Evolutionary conservation across 352 stramenopile species (phyloP), one percentile per base, ranked within the genome.

Genomic region (Blastocystis sp.): DNA sequence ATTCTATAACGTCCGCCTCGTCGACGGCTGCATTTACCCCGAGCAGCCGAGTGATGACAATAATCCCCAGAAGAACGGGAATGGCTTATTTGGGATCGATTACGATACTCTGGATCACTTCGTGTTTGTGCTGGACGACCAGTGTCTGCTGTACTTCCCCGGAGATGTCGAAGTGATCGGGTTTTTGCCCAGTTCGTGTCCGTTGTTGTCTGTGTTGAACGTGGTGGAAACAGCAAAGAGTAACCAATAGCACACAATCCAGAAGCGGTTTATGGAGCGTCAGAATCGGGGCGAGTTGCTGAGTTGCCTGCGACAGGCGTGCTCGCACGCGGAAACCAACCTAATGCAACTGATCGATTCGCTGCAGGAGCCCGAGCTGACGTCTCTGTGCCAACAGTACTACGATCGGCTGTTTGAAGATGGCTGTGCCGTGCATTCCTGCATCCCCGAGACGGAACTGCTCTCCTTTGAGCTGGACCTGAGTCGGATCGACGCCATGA

Each of bases 41-140:
- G 71, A 81, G 71, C 71, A 42, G 71, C 19, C 63, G n/a, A 11
- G 19, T 1, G 42, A 54, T 0, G 52, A 21, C 7, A 64, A 48
- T 6, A 38, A 24, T 10, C 19, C 24, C 3, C 14, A 66, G 0
- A 64, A 52, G 7, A 59, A 45, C 57, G 48, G 48, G 4, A 64
- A 68, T 43, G 71, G 71, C n/a, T 42, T 81, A 3, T 81, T 81
- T 21, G 52, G 52, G 10, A 48, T 81, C 1, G 45, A 81, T 38
- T 81, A 81, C 71, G 59, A 63, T 19, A 43, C 45, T 42, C 43
- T 81, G 10, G 71, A 66, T 2, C 71, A 61, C 10, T 59, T 64
- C 21, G 43, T 81, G 17, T 64, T 64, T 43, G 21, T 64, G 24
- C 52, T 43, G 48, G 63, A 68, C 42, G 71, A 81, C 28, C 57